Base-by-base conservation (phyloP, 345 rosid genomes). In the Erodium maritimum region DNA sequence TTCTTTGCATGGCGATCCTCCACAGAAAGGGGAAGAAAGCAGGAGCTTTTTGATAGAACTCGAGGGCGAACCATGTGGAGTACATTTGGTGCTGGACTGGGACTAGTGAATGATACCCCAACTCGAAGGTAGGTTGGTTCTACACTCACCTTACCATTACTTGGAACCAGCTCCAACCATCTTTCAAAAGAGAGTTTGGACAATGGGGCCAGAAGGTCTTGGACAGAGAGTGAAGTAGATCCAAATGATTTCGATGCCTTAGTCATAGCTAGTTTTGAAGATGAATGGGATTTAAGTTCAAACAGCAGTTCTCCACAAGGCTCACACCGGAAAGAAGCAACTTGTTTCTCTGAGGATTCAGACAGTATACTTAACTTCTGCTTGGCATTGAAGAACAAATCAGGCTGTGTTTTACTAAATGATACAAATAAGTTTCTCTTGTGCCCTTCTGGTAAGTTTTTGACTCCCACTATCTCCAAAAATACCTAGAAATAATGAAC, bases 301-400 rank as follows among this genome's bases (percentile, higher is more conserved):
- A 94, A 84, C 54, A 75, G 71, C 58, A 94, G 75, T 64, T 93
- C 81, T 57, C 97, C 99, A 21, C 61, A 73, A 5, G 91, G 83
- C 48, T 93, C 91, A 78, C 99, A 87, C 21, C 71, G 83, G 70
- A 93, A 85, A 2, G 79, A 71, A 65, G 87, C 84, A 63, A 83
- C 81, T 66, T 80, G 82, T 77, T 87, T 89, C 70, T 71, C 70
- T 45, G 77, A 72, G 12, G 89, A 71, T 72, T 80, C 79, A 2
- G 95, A 87, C 16, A 71, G 67, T 57, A 91, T 65, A 2, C 77
- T 77, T 62, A 81, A 73, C 58, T 64, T 83, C 57, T 66, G 75
- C 71, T 88, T 88, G 51, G 72, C 75, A 68, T 80, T 74, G 65
- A 80, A 83, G 67, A 82, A 70, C 21, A 61, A 48, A 78, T 86